Percentiles rank a stretch among this genome's conserved stretches.
These are phyloP conservation scores for Hagleromyces aurorensis DNA, from an alignment of 805 yeast genomes.

Conservation along the genomic window DNA sequence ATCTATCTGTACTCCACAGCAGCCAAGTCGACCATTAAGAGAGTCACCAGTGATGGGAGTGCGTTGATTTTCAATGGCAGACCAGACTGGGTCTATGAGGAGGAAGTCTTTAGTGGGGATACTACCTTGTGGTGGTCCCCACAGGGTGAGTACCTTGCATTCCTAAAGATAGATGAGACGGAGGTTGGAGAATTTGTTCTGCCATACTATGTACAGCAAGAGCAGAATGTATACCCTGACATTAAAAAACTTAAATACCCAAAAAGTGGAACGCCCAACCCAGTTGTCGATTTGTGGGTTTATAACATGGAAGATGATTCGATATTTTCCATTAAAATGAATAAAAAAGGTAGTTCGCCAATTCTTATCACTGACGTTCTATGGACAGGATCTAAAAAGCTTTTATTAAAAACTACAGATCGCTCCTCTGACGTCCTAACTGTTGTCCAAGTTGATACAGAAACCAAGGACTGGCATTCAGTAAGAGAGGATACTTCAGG, in stretches of 20 bases:
- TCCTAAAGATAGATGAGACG: constrained; percentile 64
- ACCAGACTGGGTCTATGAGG: constrained; percentile 95
- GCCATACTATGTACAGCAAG: constrained; percentile 60
- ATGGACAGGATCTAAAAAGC: constrained; percentile 54
- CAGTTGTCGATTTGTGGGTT: constrained; percentile 48
- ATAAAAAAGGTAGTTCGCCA: constrained; percentile 35
- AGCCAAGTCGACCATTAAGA: constrained; percentile 28
- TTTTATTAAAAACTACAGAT: constrained; percentile 52
- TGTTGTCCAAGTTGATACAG: constrained; percentile 46
- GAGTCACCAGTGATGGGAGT: constrained; percentile 65
- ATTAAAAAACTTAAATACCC: constrained; percentile 65
- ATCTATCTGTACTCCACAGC: constrained; percentile 46
- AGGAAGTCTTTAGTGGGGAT: constrained; percentile 69
- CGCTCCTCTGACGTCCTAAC: constrained; percentile 61
- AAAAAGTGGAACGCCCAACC: constrained; percentile 74
- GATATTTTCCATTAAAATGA: constrained; percentile 37
- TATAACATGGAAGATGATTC: constrained; percentile 32
- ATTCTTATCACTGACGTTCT: constrained; percentile 56
- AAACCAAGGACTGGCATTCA: constrained; percentile 29
- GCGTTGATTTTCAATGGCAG: constrained; percentile 70
- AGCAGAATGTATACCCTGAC: constrained; percentile 52
- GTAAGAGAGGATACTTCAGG: constrained; percentile 43
- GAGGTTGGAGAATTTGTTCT: constrained; percentile 64
- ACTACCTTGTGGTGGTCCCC: constrained; percentile 87
- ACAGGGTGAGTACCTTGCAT: constrained; percentile 54